Percentiles rank a stretch among this genome's conserved stretches.
These are phyloP conservation scores for Leishmania arabica DNA, from an alignment of 208 protist species.

Conservation along the genomic window DNA sequence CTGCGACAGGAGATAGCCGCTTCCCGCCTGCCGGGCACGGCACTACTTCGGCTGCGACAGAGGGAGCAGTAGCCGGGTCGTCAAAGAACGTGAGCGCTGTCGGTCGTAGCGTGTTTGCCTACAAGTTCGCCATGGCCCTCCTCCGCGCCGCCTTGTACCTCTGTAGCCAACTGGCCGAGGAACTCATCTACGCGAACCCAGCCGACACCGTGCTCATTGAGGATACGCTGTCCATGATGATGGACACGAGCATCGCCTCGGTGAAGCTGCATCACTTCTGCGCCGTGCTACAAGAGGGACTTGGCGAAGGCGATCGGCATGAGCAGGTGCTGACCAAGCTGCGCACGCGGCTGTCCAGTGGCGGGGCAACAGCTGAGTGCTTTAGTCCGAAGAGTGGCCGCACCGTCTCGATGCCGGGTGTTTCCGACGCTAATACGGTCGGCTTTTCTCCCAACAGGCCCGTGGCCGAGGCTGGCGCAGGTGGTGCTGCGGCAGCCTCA, in stretches of 20 bases:
- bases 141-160: constrained; percentile 78
- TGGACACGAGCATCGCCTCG: constrained; percentile 79
- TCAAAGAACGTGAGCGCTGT: constrained; percentile 9
- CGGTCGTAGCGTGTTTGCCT: constrained; percentile 51
- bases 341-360: constrained; percentile 45
- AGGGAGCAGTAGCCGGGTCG: not conserved
- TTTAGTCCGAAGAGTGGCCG: not conserved
- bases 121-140: constrained; percentile 62
- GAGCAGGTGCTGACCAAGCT: constrained; percentile 42
- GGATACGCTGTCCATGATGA: constrained; percentile 87
- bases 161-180: constrained; percentile 57
- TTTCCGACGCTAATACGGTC: not conserved
- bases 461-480: not conserved
- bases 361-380: not conserved
- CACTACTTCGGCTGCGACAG: not conserved
- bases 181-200: constrained; percentile 59
- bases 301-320: constrained; percentile 19
- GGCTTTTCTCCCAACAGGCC: not conserved
- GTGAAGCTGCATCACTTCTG: constrained; percentile 86
- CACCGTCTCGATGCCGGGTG: not conserved
- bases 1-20: not conserved
- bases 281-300: constrained; percentile 35
- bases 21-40: not conserved
- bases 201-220: constrained; percentile 87
- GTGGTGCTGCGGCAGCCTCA: not conserved